These are phyloP conservation scores for Neonectria faginata DNA, from an alignment of 2,329 filamentous ascomycete species.

Conservation along the genomic window DNA sequence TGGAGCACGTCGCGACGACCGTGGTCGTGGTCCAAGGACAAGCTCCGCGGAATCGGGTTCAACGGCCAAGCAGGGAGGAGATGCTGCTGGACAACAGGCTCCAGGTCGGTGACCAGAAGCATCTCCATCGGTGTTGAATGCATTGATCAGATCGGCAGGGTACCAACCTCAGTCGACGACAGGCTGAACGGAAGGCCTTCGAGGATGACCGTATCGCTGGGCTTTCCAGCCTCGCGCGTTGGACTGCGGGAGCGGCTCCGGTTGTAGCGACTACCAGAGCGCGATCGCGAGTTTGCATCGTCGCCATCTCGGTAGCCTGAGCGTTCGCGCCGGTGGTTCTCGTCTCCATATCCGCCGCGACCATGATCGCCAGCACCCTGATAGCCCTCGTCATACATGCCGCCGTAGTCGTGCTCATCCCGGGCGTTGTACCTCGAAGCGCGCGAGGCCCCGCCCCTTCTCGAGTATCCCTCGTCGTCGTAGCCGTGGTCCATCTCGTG, in stretches of 20 bases:
- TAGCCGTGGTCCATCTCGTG: conserved; percentile 43
- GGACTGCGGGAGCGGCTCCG: conserved; percentile 52
- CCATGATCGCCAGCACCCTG: conserved; percentile 44
- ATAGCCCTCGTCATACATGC: conserved; percentile 55
- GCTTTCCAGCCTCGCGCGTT: conserved; percentile 54
- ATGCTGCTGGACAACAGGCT: conserved; percentile 22
- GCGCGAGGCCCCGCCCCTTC: conserved; percentile 40
- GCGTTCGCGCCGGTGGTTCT: conserved; percentile 33
- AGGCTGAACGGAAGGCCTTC: conserved; percentile 64
- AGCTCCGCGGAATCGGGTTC: conserved; percentile 14
- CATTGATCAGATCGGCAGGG: conserved; percentile 38
- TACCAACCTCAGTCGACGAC: conserved; percentile 64
- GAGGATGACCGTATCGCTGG: conserved; percentile 65
- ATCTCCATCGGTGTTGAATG: conserved; percentile 15
- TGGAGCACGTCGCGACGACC: conserved; percentile 24
- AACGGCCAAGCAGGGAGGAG: conserved; percentile 3
- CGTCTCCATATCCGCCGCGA: conserved; percentile 39
- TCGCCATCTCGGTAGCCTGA: conserved; percentile 40
- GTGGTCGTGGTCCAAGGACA: conserved; percentile 20
- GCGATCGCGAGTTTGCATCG: conserved; percentile 42
- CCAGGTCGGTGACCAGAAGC: conserved; percentile 24
- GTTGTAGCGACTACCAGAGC: conserved; percentile 43
- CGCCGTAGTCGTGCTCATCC: conserved; percentile 51
- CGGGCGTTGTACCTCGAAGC: conserved; percentile 43
- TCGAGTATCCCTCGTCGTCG: conserved; percentile 45